These are phyloP conservation scores for Amanita exitialis DNA, from an alignment of 768 basidiomycete species.

Conservation along the genomic window DNA sequence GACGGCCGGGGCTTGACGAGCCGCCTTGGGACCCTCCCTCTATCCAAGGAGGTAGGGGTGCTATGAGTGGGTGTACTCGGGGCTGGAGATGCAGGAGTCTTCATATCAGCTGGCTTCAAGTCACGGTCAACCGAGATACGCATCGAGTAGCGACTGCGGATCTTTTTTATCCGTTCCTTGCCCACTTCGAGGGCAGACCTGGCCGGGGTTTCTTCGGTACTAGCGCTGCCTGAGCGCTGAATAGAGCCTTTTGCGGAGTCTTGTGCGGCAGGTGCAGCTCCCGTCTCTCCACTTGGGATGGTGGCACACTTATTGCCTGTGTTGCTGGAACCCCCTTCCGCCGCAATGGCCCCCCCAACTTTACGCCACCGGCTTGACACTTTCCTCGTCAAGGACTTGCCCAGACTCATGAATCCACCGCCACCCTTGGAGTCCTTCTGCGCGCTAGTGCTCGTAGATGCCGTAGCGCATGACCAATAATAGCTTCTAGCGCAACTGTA, in stretches of 20 bases:
- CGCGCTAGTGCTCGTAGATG: not conserved
- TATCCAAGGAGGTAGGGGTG: slow-evolving; percentile 1
- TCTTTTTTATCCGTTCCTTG: not conserved
- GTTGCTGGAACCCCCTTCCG: not conserved
- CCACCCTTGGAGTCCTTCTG: not conserved
- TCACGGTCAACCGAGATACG: not conserved
- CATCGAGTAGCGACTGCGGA: slow-evolving; percentile 1
- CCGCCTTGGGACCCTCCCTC: not conserved
- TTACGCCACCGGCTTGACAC: not conserved
- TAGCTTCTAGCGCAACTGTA: not conserved
- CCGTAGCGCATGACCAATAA: slow-evolving; percentile 1
- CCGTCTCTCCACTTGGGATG: not conserved
- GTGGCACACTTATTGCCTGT: not conserved
- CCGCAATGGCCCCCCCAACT: not conserved
- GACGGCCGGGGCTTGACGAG: not conserved
- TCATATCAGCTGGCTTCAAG: not conserved
- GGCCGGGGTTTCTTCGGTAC: not conserved
- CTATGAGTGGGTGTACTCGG: not conserved
- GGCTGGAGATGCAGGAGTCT: not conserved
- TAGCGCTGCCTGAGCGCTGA: not conserved
- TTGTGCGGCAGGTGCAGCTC: not conserved
- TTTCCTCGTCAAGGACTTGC: slow-evolving; percentile 3
- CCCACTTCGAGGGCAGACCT: not conserved
- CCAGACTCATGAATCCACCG: not conserved
- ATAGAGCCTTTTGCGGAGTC: not conserved